Evolutionary conservation across 2,329 filamentous ascomycete genomes (phyloP), one percentile per base, ranked within the genome.

Genomic region (Nigrospora osmanthi): DNA sequence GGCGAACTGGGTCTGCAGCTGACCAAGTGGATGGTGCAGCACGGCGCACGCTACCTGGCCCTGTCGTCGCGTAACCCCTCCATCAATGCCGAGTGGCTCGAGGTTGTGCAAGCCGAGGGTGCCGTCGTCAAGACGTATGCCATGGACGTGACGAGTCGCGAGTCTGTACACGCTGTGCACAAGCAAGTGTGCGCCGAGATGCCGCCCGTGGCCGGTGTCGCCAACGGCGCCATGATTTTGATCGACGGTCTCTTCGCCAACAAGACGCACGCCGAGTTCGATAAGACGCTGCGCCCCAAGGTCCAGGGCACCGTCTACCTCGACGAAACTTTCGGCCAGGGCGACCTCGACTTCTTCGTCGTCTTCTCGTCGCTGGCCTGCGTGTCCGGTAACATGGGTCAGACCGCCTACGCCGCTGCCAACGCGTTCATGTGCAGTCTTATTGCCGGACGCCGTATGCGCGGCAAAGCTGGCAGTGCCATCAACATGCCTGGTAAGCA

Each of bases 151-250:
- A 55, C 56, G 3, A 44, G 52, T 38, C 42, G 45, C 12, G 38
- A 47, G 7, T 44, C 46, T 23, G 39, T 60, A 2, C 32, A 56
- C 12, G 23, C 11, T 3, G 23, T 43, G 2, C 31, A 50, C 31
- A 38, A 34, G 4, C 35, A 50, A 40, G 41, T 65, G 4, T 38
- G n/a, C 3, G 32, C 19, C 10, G 53, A 50, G 1, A 52, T 60
- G 46, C 64, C 64, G 0, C 58, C 60, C 0, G 62, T 75, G 19
- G 61, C 51, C 0, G 72, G 72, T 13, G 65, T 73, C 1, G 60
- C 58, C 1, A 61, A 73, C 35, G 71, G 61, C 1, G 69, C 71
- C 9, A 67, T 73, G 65, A 62, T 74, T 3, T 56, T 75, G 0
- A 45, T 54, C 3, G 69, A 74, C 45, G 46, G 16, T 28, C 44